These are phyloP conservation scores for Gentiana macrophylla DNA, from an alignment of 257 asterid species.

Conservation along the genomic window DNA sequence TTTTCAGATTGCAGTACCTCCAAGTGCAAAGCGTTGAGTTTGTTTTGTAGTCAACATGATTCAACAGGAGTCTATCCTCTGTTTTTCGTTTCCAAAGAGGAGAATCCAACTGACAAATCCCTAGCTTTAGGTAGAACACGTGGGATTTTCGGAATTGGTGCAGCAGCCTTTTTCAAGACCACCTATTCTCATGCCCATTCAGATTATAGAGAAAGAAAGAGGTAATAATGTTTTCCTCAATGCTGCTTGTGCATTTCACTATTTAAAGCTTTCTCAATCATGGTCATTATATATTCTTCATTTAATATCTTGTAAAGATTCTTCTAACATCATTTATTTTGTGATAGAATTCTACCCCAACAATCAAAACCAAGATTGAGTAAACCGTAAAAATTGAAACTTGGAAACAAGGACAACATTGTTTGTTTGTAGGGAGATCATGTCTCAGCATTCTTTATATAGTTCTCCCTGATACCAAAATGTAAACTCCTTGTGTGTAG, in stretches of 20 bases:
- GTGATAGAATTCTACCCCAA: background rate
- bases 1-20: conserved; percentile 87
- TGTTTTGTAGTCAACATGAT: conserved; percentile 85
- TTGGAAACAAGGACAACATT: background rate
- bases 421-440: too few relatives aligned
- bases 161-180: conserved; percentile 59
- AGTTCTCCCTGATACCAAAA: too few relatives aligned
- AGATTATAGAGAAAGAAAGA: conserved; percentile 24
- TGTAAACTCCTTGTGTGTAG: too few relatives aligned
- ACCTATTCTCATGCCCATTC: conserved; percentile 27
- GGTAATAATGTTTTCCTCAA: conserved; percentile 27
- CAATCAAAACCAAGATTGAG: background rate
- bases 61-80: conserved; percentile 56
- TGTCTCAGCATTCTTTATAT: too few relatives aligned
- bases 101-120: conserved; percentile 45
- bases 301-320: background rate
- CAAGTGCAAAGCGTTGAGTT: conserved; percentile 81
- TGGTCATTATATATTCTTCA: conserved; percentile 3
- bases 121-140: conserved; percentile 62
- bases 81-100: conserved; percentile 71
- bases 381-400: background rate
- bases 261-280: background rate
- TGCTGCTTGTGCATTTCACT: conserved; percentile 3
- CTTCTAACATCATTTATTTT: background rate
- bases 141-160: conserved; percentile 88